These are phyloP conservation scores for Aureobasidium lini DNA, from an alignment of 2,329 filamentous ascomycete species.

Conservation along the genomic window DNA sequence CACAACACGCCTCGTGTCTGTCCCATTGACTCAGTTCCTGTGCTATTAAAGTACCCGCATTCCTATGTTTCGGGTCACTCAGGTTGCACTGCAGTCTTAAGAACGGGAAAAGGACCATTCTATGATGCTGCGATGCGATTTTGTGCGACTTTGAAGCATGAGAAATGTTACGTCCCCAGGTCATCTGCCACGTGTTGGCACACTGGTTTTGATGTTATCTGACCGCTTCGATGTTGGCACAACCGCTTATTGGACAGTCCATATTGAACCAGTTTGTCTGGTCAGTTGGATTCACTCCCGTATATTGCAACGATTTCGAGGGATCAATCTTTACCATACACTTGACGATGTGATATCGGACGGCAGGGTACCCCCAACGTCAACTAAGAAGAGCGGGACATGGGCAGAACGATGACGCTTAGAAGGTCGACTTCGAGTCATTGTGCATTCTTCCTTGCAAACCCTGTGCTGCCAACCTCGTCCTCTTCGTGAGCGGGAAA, in stretches of 20 bases:
- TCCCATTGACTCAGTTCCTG: neutral
- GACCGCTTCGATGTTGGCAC: neutral
- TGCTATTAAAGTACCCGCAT: slow-evolving; percentile 1
- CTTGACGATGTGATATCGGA: neutral
- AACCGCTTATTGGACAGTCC: neutral
- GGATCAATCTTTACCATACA: neutral
- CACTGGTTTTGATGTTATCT: neutral
- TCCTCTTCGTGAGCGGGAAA: neutral
- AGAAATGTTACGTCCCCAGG: neutral
- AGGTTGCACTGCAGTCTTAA: neutral
- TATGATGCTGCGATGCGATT: slow-evolving; percentile 1
- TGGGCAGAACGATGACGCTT: slow-evolving; percentile 5
- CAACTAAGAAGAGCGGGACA: neutral
- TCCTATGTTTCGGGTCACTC: slow-evolving; percentile 4
- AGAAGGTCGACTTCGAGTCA: neutral
- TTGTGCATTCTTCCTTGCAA: neutral
- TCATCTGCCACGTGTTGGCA: slow-evolving; percentile 2
- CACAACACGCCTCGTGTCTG: slow-evolving; percentile 9
- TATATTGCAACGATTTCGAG: too few relatives aligned
- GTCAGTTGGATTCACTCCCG: too few relatives aligned
- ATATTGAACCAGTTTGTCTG: too few relatives aligned
- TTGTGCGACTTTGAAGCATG: neutral
- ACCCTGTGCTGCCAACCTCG: neutral
- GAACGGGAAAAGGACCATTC: neutral
- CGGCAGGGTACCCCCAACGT: neutral